phyloP scores from a whole-genome alignment of 2,329 filamentous ascomycete genomes.

The Orbilia oligospora region DNA sequence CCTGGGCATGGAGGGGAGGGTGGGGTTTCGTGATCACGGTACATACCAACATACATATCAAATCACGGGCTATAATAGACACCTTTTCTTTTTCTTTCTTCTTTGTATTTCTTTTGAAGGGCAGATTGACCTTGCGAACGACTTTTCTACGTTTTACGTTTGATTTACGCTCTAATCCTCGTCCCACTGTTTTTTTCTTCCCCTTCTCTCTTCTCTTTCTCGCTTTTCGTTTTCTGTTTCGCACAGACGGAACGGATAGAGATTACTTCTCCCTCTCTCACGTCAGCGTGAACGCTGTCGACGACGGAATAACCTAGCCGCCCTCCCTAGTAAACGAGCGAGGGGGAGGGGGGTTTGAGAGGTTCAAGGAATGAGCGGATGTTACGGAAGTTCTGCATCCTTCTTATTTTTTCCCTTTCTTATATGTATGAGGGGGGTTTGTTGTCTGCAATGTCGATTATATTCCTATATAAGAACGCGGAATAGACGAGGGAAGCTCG shows the following conservation, averaged over 20 bases:
- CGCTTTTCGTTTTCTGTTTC: slow-evolving; percentile 3
- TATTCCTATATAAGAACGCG: slow-evolving; percentile 30
- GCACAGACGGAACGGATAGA: slow-evolving; percentile 20
- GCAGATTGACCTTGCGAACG: background rate
- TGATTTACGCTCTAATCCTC: background rate
- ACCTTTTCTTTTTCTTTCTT: background rate
- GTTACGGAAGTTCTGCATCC: slow-evolving; percentile 25
- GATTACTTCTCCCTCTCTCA: slow-evolving; percentile 18
- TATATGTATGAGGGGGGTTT: background rate
- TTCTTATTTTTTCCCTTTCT: background rate
- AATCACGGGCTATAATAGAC: background rate
- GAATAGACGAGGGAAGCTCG: background rate
- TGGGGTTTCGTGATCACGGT: slow-evolving; percentile 19
- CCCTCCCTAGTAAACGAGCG: background rate
- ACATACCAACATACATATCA: background rate
- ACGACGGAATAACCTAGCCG: background rate
- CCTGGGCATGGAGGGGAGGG: background rate
- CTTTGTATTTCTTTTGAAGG: slow-evolving; percentile 5
- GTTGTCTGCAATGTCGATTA: slow-evolving; percentile 41
- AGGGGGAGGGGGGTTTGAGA: background rate
- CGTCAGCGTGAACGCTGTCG: slow-evolving; percentile 11
- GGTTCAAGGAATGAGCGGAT: slow-evolving; percentile 20
- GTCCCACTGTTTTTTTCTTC: too few relatives aligned
- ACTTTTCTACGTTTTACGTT: slow-evolving; percentile 1
- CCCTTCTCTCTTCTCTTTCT: too few relatives aligned